A percentile compares a stretch with the other conserved stretches of the same genome.
Evolutionary conservation across 192 early-diverging fungal species (phyloP).

Genomic region (Coemansia sp.): DNA sequence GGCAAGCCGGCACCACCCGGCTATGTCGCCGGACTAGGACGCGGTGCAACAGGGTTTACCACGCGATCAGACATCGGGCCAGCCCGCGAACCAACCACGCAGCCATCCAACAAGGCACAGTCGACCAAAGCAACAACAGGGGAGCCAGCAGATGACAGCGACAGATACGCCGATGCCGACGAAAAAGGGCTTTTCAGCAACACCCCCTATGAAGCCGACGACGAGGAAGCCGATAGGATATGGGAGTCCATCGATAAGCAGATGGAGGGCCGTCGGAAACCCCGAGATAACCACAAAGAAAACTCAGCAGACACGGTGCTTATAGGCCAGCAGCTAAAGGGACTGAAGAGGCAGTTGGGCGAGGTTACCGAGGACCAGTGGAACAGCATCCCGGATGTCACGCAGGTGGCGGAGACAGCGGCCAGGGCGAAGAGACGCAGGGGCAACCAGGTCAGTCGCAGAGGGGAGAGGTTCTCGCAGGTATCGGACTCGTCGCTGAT

Average conservation of each 20-base stretch:
- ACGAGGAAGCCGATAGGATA: conserved; percentile 95
- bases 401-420: conserved; percentile 66
- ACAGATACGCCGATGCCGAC: conserved; percentile 79
- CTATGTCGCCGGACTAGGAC: conserved; percentile 95
- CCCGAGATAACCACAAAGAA: conserved; percentile 63
- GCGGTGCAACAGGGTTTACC: conserved; percentile 97
- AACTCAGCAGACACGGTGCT: conserved; percentile 69
- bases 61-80: conserved; percentile 98
- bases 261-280: conserved; percentile 83
- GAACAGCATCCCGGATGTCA: conserved; percentile 65
- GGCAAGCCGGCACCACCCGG: conserved; percentile 89
- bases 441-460: conserved; percentile 48
- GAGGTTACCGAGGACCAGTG: conserved; percentile 83
- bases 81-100: conserved; percentile 69
- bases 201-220: conserved; percentile 89
- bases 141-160: conserved; percentile 10
- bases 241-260: conserved; percentile 85
- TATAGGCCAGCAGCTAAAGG: conserved; percentile 87
- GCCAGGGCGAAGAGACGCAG: conserved; percentile 62
- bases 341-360: conserved; percentile 81
- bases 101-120: conserved; percentile 28
- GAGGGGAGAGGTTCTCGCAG: conserved; percentile 43
- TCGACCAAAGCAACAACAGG: conserved; percentile 6
- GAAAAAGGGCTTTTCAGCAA: conserved; percentile 88
- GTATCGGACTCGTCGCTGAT: conserved; percentile 63